Base-by-base conservation (phyloP, 345 rosid species). In the Cardamine occulta region DNA sequence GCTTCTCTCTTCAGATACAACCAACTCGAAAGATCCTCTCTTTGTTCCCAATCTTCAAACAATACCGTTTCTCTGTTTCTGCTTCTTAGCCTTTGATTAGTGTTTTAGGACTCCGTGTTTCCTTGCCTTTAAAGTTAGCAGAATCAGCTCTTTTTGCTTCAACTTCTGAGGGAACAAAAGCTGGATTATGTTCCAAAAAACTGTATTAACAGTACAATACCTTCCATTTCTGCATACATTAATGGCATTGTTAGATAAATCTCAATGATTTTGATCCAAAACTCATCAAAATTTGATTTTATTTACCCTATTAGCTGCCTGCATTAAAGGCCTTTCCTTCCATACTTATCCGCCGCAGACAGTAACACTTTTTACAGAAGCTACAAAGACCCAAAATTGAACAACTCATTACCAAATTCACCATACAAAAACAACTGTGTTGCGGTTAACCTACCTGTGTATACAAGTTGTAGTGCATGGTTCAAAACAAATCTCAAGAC, bases 401-500 rank as follows among this genome's bases (percentile, higher is more conserved):
- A 55, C n/a, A 34, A 13, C 2, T 70, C 15, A 77, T 2, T 63
- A 76, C 51, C 31, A 53, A 60, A 52, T 14, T 49, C 56, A 68
- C 18, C 14, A 40, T 7, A 44, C 6, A 18, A 48, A 24, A 12
- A 51, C 5, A 47, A 24, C 1, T 18, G 0, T 55, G 34, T 28
- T 31, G 29, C 17, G n/a, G 70, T 12, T 31, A 13, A 55, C 39
- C 65, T 72, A 91, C 96, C 93, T 91, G 85, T 94, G 98, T 47
- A 97, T 96, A 79, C 96, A 91, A 77, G 97, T 62, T 65, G 98
- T 91, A 66, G 95, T 91, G 49, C 95, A 89, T 2, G 97, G 98
- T 76, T 93, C 98, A 80, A 59, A 93, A 84, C 98, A 93, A 56
- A 93, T 88, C 80, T 93, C 98, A 68, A 93, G 78, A 79, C 98